These are phyloP conservation scores for Cryphonectria japonica DNA, from an alignment of 2,329 filamentous ascomycete genomes.

Conservation along the genomic window DNA sequence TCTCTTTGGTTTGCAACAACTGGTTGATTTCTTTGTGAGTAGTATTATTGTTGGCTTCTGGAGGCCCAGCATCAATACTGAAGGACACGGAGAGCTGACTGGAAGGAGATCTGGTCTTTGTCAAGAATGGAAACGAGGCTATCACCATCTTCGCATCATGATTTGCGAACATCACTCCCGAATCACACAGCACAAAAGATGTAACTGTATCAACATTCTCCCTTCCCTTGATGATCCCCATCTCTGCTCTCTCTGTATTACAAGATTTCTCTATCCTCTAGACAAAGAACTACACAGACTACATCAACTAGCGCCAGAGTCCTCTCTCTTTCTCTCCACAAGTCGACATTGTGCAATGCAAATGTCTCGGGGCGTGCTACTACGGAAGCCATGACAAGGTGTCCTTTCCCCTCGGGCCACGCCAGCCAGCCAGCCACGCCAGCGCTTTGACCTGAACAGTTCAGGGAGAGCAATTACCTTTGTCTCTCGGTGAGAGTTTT, in stretches of 20 bases:
- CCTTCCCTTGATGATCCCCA: background rate
- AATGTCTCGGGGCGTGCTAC: background rate
- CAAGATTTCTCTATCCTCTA: background rate
- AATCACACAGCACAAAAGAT: background rate
- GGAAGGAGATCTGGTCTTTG: background rate
- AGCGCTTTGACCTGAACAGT: background rate
- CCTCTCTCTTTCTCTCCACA: background rate
- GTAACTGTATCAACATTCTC: background rate
- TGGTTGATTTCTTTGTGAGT: background rate
- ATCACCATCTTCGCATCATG: constrained; percentile 7
- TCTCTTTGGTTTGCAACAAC: background rate
- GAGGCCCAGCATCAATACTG: background rate
- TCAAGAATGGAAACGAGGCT: background rate
- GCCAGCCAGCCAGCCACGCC: background rate
- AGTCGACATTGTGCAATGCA: background rate
- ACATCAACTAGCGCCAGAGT: background rate
- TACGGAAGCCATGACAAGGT: constrained; percentile 1
- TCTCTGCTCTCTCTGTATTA: background rate
- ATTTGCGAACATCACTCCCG: background rate
- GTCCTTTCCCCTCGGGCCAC: background rate
- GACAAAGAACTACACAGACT: background rate
- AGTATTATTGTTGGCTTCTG: background rate
- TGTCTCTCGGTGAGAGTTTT: background rate
- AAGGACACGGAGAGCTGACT: background rate
- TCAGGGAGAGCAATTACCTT: background rate